A percentile compares a stretch with the other conserved stretches of the same genome.
These are phyloP conservation scores for Botrytis aclada DNA, from an alignment of 2,329 filamentous ascomycete species.

Conservation along the genomic window DNA sequence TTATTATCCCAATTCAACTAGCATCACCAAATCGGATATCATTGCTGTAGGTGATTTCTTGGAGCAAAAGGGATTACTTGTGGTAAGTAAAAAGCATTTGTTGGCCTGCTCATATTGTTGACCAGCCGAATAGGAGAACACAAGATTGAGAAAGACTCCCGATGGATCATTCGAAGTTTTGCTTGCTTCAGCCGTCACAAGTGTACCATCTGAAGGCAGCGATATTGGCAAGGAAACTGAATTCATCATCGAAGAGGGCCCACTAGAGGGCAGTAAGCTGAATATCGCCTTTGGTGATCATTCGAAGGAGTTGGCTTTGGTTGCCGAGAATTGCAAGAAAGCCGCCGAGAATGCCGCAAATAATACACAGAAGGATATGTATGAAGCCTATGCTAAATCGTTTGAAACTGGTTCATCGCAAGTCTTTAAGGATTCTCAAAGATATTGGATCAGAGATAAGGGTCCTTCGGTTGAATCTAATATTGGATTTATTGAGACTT, in stretches of 20 bases:
- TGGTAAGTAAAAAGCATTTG: conserved; percentile 35
- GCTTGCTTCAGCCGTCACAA: conserved; percentile 65
- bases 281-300: conserved; percentile 75
- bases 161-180: conserved; percentile 67
- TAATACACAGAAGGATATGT: conserved; percentile 70
- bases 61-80: conserved; percentile 66
- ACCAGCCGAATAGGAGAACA: conserved; percentile 58
- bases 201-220: conserved; percentile 59
- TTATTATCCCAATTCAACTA: conserved; percentile 75
- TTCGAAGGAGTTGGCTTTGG: conserved; percentile 65
- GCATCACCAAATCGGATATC: conserved; percentile 74
- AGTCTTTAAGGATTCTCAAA: conserved; percentile 76
- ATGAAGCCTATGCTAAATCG: conserved; percentile 69
- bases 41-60: conserved; percentile 68
- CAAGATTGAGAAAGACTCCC: conserved; percentile 64
- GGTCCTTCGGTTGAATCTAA: conserved; percentile 77
- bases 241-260: conserved; percentile 58
- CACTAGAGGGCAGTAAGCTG: conserved; percentile 63
- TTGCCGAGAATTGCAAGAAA: conserved; percentile 63
- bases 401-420: conserved; percentile 72
- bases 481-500: conserved; percentile 82
- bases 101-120: not conserved
- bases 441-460: conserved; percentile 80
- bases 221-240: conserved; percentile 65
- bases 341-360: conserved; percentile 70